phyloP scores from a whole-genome alignment of 208 protist species.

The Borovskyia barvae region DNA sequence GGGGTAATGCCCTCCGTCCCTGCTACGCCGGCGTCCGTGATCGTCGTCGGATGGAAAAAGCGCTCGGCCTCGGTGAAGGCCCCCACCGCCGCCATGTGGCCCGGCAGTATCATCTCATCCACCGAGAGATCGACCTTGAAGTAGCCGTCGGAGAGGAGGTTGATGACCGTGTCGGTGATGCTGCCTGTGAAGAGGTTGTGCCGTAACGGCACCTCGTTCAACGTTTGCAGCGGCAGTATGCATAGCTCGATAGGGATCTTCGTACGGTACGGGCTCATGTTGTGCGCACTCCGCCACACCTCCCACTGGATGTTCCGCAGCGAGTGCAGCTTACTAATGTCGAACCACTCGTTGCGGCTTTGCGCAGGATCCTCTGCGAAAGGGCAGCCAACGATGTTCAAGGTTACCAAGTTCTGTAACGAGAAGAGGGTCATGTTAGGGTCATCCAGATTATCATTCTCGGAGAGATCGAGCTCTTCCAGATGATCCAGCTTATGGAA shows the following conservation, averaged over 20 bases:
- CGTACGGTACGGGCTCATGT: constrained; percentile 82
- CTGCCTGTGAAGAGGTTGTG: constrained; percentile 71
- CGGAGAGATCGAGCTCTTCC: constrained; percentile 81
- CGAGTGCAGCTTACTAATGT: constrained; percentile 72
- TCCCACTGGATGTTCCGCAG: constrained; percentile 83
- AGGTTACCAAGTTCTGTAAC: constrained; percentile 60
- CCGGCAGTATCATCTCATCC: constrained; percentile 65
- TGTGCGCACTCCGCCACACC: constrained; percentile 69
- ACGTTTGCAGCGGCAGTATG: constrained; percentile 42
- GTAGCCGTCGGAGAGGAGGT: constrained; percentile 81
- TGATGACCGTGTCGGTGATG: constrained; percentile 75
- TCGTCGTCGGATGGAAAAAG: constrained; percentile 63
- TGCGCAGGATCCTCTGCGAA: constrained; percentile 64
- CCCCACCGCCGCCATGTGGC: constrained; percentile 60
- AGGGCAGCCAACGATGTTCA: constrained; percentile 84
- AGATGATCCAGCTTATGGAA: constrained; percentile 82
- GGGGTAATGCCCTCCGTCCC: neutral
- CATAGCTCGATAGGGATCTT: constrained; percentile 85
- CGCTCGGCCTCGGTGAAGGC: constrained; percentile 40
- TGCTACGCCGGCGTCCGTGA: too few species aligned
- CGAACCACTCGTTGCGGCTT: constrained; percentile 84
- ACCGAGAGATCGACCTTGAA: constrained; percentile 85
- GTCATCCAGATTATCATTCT: constrained; percentile 79
- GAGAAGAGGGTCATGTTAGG: constrained; percentile 89
- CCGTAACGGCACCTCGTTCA: constrained; percentile 77